A percentile compares a stretch with the other conserved stretches of the same genome.
Conservation (phyloP, 2,329 filamentous ascomycete genomes). For the Stromatinia cepivora region DNA sequence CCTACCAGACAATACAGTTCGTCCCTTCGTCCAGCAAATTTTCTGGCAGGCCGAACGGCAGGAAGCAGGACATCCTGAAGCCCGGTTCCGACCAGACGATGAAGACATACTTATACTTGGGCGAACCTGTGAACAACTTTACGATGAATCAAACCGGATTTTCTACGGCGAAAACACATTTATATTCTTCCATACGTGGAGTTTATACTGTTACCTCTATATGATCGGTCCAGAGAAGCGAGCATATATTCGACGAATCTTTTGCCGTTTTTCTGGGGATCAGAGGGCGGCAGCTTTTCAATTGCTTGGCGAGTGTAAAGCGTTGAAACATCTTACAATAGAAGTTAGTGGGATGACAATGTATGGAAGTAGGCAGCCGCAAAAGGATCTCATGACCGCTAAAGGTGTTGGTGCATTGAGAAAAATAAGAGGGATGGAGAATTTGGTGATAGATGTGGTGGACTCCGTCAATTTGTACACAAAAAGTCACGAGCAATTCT, state of each 20-base stretch:
- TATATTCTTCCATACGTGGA: not conserved
- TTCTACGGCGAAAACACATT: not conserved
- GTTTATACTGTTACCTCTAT: constrained; percentile 2
- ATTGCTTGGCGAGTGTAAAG: constrained; percentile 11
- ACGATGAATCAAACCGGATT: not conserved
- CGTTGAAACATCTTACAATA: not conserved
- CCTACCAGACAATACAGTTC: not conserved
- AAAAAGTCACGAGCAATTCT: not conserved
- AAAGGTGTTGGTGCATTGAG: not conserved
- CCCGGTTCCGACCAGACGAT: not conserved
- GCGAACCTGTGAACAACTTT: constrained; percentile 10
- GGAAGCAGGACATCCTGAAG: not conserved
- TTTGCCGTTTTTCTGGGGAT: not conserved
- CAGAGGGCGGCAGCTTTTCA: not conserved
- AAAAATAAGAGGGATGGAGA: constrained; percentile 8
- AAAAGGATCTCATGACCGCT: constrained; percentile 1
- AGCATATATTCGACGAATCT: not conserved
- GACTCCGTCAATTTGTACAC: not conserved
- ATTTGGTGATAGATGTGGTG: constrained; percentile 2
- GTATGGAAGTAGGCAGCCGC: not conserved
- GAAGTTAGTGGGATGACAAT: not conserved
- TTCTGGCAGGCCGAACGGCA: not conserved
- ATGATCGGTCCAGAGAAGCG: not conserved
- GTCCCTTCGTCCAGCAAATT: not conserved
- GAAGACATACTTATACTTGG: constrained; percentile 4